Percentiles rank a stretch among this genome's conserved stretches.
phyloP scores from a whole-genome alignment of 306 rosid genomes.

The Vigna reflexopilosa region DNA sequence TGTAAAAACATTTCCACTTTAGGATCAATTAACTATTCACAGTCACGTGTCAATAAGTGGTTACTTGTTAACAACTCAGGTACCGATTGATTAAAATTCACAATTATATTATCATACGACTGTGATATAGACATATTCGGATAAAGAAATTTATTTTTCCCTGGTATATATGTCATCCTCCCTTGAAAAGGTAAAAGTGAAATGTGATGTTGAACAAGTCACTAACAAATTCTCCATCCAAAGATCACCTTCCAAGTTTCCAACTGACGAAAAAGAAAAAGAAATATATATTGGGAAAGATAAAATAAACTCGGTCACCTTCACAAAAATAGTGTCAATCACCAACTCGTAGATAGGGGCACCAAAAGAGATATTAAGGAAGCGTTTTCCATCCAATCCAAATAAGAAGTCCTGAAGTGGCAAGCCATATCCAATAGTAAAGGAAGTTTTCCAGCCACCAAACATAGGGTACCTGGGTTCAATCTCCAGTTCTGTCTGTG shows the following conservation, averaged over 20 bases:
- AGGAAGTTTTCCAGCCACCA: conserved; percentile 97
- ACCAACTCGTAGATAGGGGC: conserved; percentile 82
- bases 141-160: conserved; percentile 19
- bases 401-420: conserved; percentile 91
- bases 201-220: conserved; percentile 34
- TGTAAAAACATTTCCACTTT: conserved; percentile 3
- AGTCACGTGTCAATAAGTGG: not conserved
- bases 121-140: conserved; percentile 16
- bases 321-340: conserved; percentile 76
- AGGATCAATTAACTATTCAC: conserved; percentile 17
- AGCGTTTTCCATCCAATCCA: conserved; percentile 74
- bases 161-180: not conserved
- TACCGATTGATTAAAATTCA: conserved; percentile 20
- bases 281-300: conserved; percentile 12
- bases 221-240: not conserved
- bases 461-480: conserved; percentile 96
- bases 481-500: conserved; percentile 82
- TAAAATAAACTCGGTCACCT: conserved; percentile 56
- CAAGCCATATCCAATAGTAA: conserved; percentile 92
- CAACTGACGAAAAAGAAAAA: conserved; percentile 5
- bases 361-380: conserved; percentile 82
- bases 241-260: conserved; percentile 31
- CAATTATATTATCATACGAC: conserved; percentile 16
- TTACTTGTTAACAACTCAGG: conserved; percentile 6
- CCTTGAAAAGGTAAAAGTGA: conserved; percentile 16